phyloP scores from a whole-genome alignment of 2,329 filamentous ascomycete genomes.

The Pseudopithomyces chartarum region DNA sequence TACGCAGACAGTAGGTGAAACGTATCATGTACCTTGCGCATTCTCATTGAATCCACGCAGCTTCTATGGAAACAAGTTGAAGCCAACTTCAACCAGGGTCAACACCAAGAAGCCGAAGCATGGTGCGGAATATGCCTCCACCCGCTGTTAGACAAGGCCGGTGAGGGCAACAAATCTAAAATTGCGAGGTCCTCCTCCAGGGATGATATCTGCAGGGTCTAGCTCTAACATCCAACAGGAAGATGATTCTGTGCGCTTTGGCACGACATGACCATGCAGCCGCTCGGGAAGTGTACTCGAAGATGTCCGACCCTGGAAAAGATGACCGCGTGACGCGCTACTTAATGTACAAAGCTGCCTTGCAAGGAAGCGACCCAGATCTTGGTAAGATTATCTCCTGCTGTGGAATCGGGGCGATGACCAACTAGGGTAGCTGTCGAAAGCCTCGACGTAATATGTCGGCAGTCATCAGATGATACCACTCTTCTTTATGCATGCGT shows the following conservation, averaged over 20 bases:
- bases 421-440: constrained; percentile 56
- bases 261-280: constrained; percentile 59
- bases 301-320: constrained; percentile 63
- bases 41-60: constrained; percentile 49
- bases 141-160: constrained; percentile 67
- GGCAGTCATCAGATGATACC: constrained; percentile 57
- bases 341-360: constrained; percentile 74
- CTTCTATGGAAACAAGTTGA: constrained; percentile 84
- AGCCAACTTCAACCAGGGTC: constrained; percentile 56
- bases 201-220: neutral
- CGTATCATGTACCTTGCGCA: neutral
- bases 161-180: constrained; percentile 69
- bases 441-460: constrained; percentile 66
- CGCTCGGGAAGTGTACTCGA: constrained; percentile 61
- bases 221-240: constrained; percentile 57
- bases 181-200: constrained; percentile 61
- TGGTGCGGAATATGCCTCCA: constrained; percentile 78
- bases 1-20: constrained; percentile 64
- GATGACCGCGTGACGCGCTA: constrained; percentile 72
- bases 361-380: constrained; percentile 63
- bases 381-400: constrained; percentile 45
- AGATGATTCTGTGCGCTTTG: constrained; percentile 72
- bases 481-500: constrained; percentile 80
- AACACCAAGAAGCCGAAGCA: constrained; percentile 61
- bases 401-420: neutral